Percentiles rank a stretch among this genome's conserved stretches.
These are phyloP conservation scores for Wickerhamiella kurtzmanii DNA, from an alignment of 805 yeast species.

Conservation along the genomic window DNA sequence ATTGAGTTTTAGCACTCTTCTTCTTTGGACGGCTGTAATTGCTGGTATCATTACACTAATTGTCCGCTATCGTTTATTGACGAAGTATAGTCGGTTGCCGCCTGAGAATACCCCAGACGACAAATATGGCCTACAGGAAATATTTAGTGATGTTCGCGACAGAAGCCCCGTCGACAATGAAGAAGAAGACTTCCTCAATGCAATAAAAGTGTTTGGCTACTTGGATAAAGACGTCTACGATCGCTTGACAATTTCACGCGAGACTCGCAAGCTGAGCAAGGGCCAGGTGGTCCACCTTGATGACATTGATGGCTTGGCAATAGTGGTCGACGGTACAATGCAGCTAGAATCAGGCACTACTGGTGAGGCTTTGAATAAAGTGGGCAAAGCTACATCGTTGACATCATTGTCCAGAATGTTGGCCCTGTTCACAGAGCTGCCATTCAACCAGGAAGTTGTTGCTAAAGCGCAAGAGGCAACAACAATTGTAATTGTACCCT, in stretches of 20 bases:
- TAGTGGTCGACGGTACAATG: constrained; percentile 83
- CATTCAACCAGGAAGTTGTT: constrained; percentile 32
- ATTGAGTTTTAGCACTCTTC: constrained; percentile 15
- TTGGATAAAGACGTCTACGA: constrained; percentile 82
- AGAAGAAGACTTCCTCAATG: constrained; percentile 53
- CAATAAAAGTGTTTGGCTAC: constrained; percentile 88
- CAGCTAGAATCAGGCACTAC: constrained; percentile 27
- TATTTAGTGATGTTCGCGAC: constrained; percentile 24
- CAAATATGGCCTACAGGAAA: constrained; percentile 32
- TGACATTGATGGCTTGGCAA: constrained; percentile 70
- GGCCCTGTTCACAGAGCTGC: constrained; percentile 43
- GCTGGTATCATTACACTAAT: constrained; percentile 32
- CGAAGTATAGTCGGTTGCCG: constrained; percentile 46
- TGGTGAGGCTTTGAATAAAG: constrained; percentile 60
- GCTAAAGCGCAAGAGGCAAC: constrained; percentile 65
- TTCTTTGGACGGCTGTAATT: constrained; percentile 20
- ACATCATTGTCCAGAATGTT: constrained; percentile 72
- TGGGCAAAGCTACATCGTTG: constrained; percentile 71
- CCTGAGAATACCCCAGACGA: constrained; percentile 26
- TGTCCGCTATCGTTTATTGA: constrained; percentile 49
- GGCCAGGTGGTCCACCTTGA: constrained; percentile 68
- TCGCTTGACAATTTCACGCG: constrained; percentile 82
- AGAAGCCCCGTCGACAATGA: constrained; percentile 24
- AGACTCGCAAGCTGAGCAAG: constrained; percentile 64
- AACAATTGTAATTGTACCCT: constrained; percentile 86